These are phyloP conservation scores for Paramecium caudatum DNA, from an alignment of 73 alveolate genomes.

Conservation along the genomic window DNA sequence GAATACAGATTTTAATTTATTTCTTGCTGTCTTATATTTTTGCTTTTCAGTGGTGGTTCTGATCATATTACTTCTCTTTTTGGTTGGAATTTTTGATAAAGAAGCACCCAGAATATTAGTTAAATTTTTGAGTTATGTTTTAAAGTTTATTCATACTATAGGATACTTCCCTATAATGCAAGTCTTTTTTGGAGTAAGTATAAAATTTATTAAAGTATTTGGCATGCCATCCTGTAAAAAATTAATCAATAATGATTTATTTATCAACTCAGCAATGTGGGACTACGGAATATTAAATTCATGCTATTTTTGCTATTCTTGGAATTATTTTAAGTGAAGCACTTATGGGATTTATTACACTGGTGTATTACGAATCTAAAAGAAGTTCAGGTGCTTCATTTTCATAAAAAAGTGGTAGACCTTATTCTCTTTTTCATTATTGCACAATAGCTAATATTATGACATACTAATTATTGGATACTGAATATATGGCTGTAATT, in stretches of 20 bases:
- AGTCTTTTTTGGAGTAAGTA: slow-evolving; percentile 56
- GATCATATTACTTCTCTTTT: not conserved
- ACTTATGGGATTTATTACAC: not conserved
- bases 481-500: slow-evolving; percentile 27
- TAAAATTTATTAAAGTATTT: not conserved
- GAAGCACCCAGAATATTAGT: not conserved
- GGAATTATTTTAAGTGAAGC: not conserved
- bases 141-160: slow-evolving; percentile 12
- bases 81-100: not conserved
- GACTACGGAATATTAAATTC: not conserved
- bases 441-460: not conserved
- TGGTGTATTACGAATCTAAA: slow-evolving; percentile 28
- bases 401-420: slow-evolving; percentile 51
- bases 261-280: slow-evolving; percentile 29
- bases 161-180: slow-evolving; percentile 22
- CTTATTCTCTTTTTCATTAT: slow-evolving; percentile 58
- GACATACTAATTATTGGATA: slow-evolving; percentile 15
- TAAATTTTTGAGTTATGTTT: not conserved
- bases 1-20: slow-evolving; percentile 1
- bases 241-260: not conserved
- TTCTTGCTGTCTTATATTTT: not conserved
- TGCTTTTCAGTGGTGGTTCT: not conserved
- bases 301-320: slow-evolving; percentile 47
- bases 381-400: not conserved
- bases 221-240: slow-evolving; percentile 5